Conservation (phyloP, 2,329 filamentous ascomycete species). For the Hypocrella siamensis region DNA sequence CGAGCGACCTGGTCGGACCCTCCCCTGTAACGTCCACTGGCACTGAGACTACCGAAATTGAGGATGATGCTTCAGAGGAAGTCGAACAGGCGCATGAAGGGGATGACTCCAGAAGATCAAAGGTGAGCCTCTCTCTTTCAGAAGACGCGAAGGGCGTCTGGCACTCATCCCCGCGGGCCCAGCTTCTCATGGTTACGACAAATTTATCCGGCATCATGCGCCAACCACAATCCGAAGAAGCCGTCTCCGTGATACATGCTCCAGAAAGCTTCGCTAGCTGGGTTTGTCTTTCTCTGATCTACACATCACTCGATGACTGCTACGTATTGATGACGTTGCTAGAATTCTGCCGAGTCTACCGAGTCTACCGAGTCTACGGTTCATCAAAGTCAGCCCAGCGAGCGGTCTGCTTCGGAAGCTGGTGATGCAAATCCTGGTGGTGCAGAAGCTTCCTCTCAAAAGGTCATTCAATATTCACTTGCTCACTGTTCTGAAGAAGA, state of each 20-base stretch:
- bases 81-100: slow-evolving; percentile 19
- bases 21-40: slow-evolving; percentile 77
- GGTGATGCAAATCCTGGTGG: slow-evolving; percentile 17
- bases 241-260: slow-evolving; percentile 81
- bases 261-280: slow-evolving; percentile 71
- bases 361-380: slow-evolving; percentile 20
- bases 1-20: slow-evolving; percentile 59
- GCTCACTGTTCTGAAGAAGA: neutral
- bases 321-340: neutral
- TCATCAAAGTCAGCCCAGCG: slow-evolving; percentile 17
- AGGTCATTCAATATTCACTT: slow-evolving; percentile 7
- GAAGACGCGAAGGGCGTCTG: neutral
- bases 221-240: slow-evolving; percentile 53
- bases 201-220: slow-evolving; percentile 41
- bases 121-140: slow-evolving; percentile 10
- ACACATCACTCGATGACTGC: too few species aligned
- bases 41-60: slow-evolving; percentile 70
- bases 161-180: slow-evolving; percentile 5
- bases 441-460: slow-evolving; percentile 8
- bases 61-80: slow-evolving; percentile 57
- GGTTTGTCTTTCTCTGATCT: slow-evolving; percentile 26
- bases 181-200: slow-evolving; percentile 39
- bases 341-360: neutral
- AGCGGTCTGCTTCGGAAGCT: slow-evolving; percentile 20
- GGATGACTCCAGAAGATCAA: slow-evolving; percentile 11